Conservation (phyloP, 179 eudicot genomes). For the Spinacia oleracea region DNA sequence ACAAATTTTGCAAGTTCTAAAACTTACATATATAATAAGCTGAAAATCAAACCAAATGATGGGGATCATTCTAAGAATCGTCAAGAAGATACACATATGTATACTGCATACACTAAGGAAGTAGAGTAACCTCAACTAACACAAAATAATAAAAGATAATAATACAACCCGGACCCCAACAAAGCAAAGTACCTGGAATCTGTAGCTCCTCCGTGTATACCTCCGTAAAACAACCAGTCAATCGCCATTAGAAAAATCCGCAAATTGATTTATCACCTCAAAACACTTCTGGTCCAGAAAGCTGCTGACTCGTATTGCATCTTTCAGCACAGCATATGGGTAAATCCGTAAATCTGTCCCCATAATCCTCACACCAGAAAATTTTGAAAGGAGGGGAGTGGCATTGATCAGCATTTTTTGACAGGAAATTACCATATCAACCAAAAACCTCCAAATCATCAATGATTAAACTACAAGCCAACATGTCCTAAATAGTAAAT, state of each 20-base stretch:
- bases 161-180: slow-evolving; percentile 29
- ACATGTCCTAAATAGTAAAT: slow-evolving; percentile 6
- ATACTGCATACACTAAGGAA: slow-evolving; percentile 30
- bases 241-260: slow-evolving; percentile 19
- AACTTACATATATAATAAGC: slow-evolving; percentile 31
- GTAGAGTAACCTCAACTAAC: slow-evolving; percentile 26
- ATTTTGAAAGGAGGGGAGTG: slow-evolving; percentile 10
- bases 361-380: slow-evolving; percentile 13
- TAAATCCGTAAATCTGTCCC: background rate
- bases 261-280: slow-evolving; percentile 19
- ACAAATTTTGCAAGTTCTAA: slow-evolving; percentile 14
- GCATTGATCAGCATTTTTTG: slow-evolving; percentile 14
- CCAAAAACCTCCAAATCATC: slow-evolving; percentile 16
- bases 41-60: slow-evolving; percentile 28
- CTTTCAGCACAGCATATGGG: slow-evolving; percentile 20
- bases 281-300: slow-evolving; percentile 12
- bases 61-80: slow-evolving; percentile 23
- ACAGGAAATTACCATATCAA: slow-evolving; percentile 10
- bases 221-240: slow-evolving; percentile 19
- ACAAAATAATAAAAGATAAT: slow-evolving; percentile 25
- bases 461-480: slow-evolving; percentile 17
- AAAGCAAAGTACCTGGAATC: slow-evolving; percentile 34
- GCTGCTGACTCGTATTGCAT: slow-evolving; percentile 12
- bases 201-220: slow-evolving; percentile 22
- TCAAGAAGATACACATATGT: slow-evolving; percentile 31